Conservation (phyloP, 2,329 filamentous ascomycete species). For the Apiospora malaysiana region DNA sequence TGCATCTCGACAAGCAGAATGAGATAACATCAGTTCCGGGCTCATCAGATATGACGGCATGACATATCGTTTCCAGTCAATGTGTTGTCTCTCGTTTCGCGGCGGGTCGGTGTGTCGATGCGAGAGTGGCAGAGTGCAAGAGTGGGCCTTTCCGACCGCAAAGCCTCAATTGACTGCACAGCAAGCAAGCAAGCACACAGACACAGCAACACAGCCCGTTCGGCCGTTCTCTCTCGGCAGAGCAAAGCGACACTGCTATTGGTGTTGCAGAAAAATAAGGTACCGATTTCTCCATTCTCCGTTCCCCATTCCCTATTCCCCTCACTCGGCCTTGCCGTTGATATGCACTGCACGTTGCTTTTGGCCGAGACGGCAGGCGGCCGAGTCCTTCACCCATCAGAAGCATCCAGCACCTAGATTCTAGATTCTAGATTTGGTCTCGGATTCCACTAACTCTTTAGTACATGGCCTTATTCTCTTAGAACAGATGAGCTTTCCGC, state of each 20-base stretch:
- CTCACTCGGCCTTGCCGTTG: slow-evolving; percentile 3
- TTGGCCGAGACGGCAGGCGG: neutral
- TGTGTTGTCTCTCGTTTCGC: neutral
- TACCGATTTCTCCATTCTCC: neutral
- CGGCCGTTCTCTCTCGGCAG: neutral
- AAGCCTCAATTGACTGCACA: too few species aligned
- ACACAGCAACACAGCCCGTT: slow-evolving; percentile 12
- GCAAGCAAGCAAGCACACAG: too few species aligned
- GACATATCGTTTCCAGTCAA: slow-evolving; percentile 6
- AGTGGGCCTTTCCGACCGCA: neutral
- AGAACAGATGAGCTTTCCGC: neutral
- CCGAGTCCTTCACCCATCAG: neutral
- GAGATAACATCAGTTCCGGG: neutral
- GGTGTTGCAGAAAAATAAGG: neutral
- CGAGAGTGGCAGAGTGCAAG: neutral
- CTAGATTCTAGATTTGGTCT: neutral
- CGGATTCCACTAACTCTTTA: neutral
- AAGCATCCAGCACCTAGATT: neutral
- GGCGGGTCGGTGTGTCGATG: neutral
- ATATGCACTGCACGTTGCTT: slow-evolving; percentile 12
- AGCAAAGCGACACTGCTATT: neutral
- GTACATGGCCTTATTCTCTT: neutral
- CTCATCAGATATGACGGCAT: neutral
- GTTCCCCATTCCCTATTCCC: neutral
- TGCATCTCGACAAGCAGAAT: neutral